phyloP scores from a whole-genome alignment of 2,329 filamentous ascomycete species.

The Arthrobotrys iridis region DNA sequence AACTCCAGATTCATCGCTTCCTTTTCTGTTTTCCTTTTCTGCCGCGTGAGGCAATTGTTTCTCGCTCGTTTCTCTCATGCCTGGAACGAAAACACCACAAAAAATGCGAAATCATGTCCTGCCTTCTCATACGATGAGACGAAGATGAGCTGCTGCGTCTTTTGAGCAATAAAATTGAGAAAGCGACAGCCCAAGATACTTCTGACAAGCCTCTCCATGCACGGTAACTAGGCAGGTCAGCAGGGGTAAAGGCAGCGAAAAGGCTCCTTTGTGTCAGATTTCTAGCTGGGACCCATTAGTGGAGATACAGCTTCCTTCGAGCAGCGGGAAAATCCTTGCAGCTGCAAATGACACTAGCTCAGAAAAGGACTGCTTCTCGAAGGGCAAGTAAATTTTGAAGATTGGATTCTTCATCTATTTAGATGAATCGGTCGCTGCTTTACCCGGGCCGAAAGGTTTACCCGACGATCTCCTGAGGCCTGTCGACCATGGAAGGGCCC shows the following conservation, averaged over 20 bases:
- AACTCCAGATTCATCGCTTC: background rate
- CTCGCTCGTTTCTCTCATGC: constrained; percentile 29
- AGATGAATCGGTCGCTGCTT: constrained; percentile 21
- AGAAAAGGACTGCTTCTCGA: constrained; percentile 25
- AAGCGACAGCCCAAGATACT: constrained; percentile 35
- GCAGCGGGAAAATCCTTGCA: constrained; percentile 52
- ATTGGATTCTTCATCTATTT: constrained; percentile 32
- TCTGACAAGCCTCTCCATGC: constrained; percentile 45
- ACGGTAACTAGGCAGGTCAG: constrained; percentile 48
- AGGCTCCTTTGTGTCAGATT: constrained; percentile 55
- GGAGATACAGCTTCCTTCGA: constrained; percentile 50
- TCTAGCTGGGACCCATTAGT: constrained; percentile 37
- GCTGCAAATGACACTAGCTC: constrained; percentile 39
- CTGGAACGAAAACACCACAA: constrained; percentile 1
- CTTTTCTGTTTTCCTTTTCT: background rate
- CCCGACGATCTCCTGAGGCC: constrained; percentile 29
- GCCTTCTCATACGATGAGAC: constrained; percentile 24
- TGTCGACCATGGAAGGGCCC: constrained; percentile 20
- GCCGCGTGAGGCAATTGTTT: constrained; percentile 53
- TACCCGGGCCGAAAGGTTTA: constrained; percentile 51
- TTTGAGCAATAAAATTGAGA: constrained; percentile 55
- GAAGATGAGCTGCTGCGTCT: constrained; percentile 29
- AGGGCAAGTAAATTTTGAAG: constrained; percentile 18
- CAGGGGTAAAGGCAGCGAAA: constrained; percentile 51
- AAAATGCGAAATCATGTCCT: constrained; percentile 43